Base-by-base conservation (phyloP, 1,284 basidiomycete genomes). In the Trametes sp. region DNA sequence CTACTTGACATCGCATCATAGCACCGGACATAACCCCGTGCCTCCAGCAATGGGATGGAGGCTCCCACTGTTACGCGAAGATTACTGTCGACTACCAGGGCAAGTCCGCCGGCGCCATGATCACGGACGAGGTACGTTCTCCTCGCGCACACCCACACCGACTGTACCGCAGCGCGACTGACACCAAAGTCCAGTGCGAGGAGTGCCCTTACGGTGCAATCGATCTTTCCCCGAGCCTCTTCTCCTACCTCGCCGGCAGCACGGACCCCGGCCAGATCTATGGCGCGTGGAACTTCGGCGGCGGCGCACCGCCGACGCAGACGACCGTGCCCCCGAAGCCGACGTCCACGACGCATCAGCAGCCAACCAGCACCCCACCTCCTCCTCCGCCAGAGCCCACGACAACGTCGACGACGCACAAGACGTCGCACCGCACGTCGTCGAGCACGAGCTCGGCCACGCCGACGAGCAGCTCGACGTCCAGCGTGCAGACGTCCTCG, bases 141-240 rank as follows among this genome's bases (percentile, higher is more conserved):
- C 36, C 19, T 10, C 16, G 42, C 41, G 41, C n/a, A 23, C 41
- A 36, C 35, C 16, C 2, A 19, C 19, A 19, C 4, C 38, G 14
- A 16, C 38, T 41, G 45, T 13, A 26, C n/a, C 45, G 23, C 23
- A n/a, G 60, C 31, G 11, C 31, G 31, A 33, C 31, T 33, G 11
- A 33, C 31, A 6, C 31, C 11, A 5, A 6, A 5, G 31, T 28
- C 19, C 56, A 91, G 85, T 94, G 92, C 75, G 83, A 83, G 57
- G 87, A 83, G 23, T 95, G 93, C 73, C 86, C 87, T 1, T 84
- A 74, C 46, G 88, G 84, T 24, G 92, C 84, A 36, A 85, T 98
- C 62, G 95, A 98, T 80, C 81, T 96, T 67, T 92, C 92, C 21
- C 75, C 77, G 13, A 82, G 87, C 54, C 85, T 98, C 51, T 97